These are phyloP conservation scores for Lepidium africanum DNA, from an alignment of 345 rosid species.

Conservation along the genomic window DNA sequence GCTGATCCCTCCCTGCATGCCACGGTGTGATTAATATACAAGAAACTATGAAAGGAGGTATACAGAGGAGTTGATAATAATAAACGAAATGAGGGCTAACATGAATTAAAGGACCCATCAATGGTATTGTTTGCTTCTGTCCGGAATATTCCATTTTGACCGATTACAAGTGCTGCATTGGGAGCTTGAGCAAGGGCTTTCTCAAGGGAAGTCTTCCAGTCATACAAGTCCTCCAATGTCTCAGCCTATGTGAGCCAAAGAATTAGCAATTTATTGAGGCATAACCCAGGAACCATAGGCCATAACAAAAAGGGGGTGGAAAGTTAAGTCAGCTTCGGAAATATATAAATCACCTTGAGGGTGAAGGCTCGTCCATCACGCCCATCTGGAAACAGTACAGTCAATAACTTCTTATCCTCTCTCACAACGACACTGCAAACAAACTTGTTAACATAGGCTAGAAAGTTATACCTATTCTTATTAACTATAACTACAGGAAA, in stretches of 20 bases:
- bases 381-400: slow-evolving; percentile 97
- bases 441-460: slow-evolving; percentile 18
- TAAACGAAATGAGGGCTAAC: slow-evolving; percentile 37
- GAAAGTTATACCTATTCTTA: slow-evolving; percentile 1
- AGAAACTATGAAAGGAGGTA: background rate
- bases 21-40: background rate
- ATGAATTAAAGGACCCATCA: slow-evolving; percentile 85
- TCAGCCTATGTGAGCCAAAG: slow-evolving; percentile 53
- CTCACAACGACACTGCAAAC: slow-evolving; percentile 86
- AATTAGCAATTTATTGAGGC: slow-evolving; percentile 12
- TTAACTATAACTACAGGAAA: slow-evolving; percentile 4
- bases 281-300: background rate
- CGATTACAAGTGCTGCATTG: slow-evolving; percentile 87
- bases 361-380: slow-evolving; percentile 99
- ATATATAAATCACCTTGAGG: slow-evolving; percentile 60
- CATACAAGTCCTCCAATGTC: slow-evolving; percentile 79
- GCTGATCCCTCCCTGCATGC: slow-evolving; percentile 79
- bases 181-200: slow-evolving; percentile 93
- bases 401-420: slow-evolving; percentile 90
- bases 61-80: background rate
- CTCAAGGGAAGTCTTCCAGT: slow-evolving; percentile 92
- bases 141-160: slow-evolving; percentile 84
- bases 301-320: background rate
- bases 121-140: slow-evolving; percentile 58
- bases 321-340: slow-evolving; percentile 1